Conservation (phyloP, 2,329 filamentous ascomycete genomes). For the Stachybotrys echinatus region DNA sequence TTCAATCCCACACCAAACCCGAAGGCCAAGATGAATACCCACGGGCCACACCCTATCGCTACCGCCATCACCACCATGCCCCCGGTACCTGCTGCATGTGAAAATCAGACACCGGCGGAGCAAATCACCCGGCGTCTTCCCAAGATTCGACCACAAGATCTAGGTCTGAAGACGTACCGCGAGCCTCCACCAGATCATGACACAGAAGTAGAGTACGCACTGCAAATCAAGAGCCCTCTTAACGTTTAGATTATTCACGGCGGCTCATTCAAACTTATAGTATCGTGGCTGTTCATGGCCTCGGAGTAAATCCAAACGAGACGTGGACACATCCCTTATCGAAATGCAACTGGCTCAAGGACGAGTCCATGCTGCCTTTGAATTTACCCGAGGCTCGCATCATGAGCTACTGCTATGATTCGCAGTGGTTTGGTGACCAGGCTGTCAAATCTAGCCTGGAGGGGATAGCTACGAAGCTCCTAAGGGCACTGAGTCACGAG, state of each 20-base stretch:
- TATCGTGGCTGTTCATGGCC: constrained; percentile 7
- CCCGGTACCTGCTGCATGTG: too few species aligned
- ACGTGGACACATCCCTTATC: constrained; percentile 5
- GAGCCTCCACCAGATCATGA: background rate
- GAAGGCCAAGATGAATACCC: too few species aligned
- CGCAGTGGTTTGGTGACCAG: constrained; percentile 7
- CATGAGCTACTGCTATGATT: constrained; percentile 8
- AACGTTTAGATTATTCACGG: background rate
- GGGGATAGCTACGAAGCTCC: constrained; percentile 2
- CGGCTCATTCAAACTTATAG: background rate
- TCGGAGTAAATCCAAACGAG: constrained; percentile 3
- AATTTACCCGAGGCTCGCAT: constrained; percentile 5
- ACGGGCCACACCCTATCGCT: too few species aligned
- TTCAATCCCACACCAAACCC: too few species aligned
- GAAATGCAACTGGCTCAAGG: constrained; percentile 4
- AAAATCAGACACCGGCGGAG: too few species aligned
- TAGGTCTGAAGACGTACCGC: constrained; percentile 3
- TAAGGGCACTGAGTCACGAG: background rate
- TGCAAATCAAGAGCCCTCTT: too few species aligned
- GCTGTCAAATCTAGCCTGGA: constrained; percentile 3
- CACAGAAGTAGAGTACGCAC: constrained; percentile 4
- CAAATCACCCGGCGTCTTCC: too few species aligned
- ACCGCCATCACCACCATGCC: too few species aligned
- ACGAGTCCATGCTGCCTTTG: constrained; percentile 6
- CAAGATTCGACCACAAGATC: background rate